Conservation (phyloP, 2,329 filamentous ascomycete genomes). For the Paraconiothyrium sp. region DNA sequence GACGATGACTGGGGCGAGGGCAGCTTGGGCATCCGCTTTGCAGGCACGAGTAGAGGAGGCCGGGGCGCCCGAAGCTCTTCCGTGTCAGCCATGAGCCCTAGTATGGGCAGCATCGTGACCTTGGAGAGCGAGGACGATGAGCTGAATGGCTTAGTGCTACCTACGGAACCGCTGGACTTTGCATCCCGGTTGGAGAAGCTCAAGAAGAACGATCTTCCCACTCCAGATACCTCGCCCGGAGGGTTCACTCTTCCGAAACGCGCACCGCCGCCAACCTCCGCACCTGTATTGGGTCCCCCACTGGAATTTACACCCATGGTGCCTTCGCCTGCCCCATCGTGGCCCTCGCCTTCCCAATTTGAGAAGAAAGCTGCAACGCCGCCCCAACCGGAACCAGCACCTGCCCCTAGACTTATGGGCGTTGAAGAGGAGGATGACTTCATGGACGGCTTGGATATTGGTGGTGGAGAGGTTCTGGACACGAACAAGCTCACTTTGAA, state of each 20-base stretch:
- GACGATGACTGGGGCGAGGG: slow-evolving; percentile 94
- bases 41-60: slow-evolving; percentile 82
- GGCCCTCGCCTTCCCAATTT: slow-evolving; percentile 27
- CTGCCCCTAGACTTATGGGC: slow-evolving; percentile 31
- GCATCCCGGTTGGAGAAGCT: slow-evolving; percentile 78
- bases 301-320: slow-evolving; percentile 21
- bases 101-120: slow-evolving; percentile 89
- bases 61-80: slow-evolving; percentile 85
- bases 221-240: slow-evolving; percentile 34
- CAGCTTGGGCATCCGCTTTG: slow-evolving; percentile 89
- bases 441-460: slow-evolving; percentile 85
- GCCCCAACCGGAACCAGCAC: neutral
- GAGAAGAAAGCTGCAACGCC: slow-evolving; percentile 30
- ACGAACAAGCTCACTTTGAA: slow-evolving; percentile 84
- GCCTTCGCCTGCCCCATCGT: slow-evolving; percentile 26
- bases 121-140: slow-evolving; percentile 94
- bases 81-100: slow-evolving; percentile 88
- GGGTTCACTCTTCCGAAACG: slow-evolving; percentile 30
- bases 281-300: slow-evolving; percentile 30
- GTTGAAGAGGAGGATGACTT: slow-evolving; percentile 73
- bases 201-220: slow-evolving; percentile 59
- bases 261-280: slow-evolving; percentile 43
- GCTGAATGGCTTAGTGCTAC: slow-evolving; percentile 87
- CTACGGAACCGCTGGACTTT: slow-evolving; percentile 84
- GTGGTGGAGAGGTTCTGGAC: slow-evolving; percentile 82